Percentiles rank a stretch among this genome's conserved stretches.
These are phyloP conservation scores for Pilatotrama ljubarskyi DNA, from an alignment of 768 basidiomycete species.

Conservation along the genomic window DNA sequence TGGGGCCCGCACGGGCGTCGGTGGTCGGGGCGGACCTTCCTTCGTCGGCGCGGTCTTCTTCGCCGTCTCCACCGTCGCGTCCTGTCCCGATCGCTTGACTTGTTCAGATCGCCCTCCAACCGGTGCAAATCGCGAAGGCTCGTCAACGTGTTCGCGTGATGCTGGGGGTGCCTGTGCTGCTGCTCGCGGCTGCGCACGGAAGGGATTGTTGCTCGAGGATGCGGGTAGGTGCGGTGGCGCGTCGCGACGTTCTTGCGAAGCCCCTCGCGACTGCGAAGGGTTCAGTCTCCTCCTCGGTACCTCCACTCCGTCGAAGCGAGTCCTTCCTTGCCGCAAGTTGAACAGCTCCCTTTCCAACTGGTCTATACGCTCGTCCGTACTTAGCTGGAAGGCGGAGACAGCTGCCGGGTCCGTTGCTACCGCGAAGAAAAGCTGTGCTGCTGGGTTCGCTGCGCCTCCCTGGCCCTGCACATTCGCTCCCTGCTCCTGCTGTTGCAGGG, in stretches of 20 bases:
- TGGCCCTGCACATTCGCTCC: no score
- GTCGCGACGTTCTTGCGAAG: neutral
- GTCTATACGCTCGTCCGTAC: neutral
- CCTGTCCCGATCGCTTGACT: no score
- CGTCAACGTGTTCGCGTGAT: no score
- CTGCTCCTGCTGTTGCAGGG: no score
- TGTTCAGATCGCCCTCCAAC: no score
- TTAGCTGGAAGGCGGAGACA: neutral
- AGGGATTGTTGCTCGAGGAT: neutral
- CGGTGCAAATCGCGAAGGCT: no score
- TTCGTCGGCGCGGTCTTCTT: neutral
- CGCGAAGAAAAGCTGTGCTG: no score
- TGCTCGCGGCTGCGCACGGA: no score
- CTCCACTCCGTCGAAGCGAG: neutral
- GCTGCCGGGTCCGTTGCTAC: neutral
- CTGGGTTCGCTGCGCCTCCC: neutral
- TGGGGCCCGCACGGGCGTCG: neutral
- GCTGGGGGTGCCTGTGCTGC: no score
- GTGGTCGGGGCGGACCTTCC: neutral
- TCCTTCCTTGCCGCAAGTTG: neutral
- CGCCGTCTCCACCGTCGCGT: no score
- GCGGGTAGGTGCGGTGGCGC: neutral
- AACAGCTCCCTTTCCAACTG: neutral
- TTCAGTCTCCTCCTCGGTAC: neutral
- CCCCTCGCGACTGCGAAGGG: neutral